phyloP scores from a whole-genome alignment of 2,329 filamentous ascomycete species.

The Trichophyton benhamiae region DNA sequence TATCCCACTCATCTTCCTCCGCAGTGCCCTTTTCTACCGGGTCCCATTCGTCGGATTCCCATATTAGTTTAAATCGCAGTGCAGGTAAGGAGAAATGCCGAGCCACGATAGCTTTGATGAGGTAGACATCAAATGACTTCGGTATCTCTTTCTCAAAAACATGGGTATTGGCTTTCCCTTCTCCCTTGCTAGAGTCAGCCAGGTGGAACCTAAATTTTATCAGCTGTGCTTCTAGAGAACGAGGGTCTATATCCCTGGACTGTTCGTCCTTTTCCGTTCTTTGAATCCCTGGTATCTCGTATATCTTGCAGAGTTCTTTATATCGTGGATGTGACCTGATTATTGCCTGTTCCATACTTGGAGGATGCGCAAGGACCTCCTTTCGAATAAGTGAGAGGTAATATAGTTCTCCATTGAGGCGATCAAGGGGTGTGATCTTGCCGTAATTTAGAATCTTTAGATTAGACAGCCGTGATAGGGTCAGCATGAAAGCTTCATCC shows the following conservation, averaged over 20 bases:
- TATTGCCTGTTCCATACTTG: slow-evolving; percentile 38
- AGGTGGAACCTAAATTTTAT: slow-evolving; percentile 52
- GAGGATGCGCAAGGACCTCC: slow-evolving; percentile 45
- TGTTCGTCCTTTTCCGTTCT: slow-evolving; percentile 33
- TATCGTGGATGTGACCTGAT: slow-evolving; percentile 59
- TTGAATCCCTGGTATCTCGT: slow-evolving; percentile 58
- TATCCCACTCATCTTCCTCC: slow-evolving; percentile 40
- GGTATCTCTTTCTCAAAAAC: slow-evolving; percentile 47
- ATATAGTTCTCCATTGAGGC: slow-evolving; percentile 81
- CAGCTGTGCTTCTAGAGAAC: slow-evolving; percentile 69
- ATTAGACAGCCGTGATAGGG: slow-evolving; percentile 58
- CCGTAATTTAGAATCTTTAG: slow-evolving; percentile 51
- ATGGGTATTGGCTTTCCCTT: slow-evolving; percentile 10
- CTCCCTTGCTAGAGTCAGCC: slow-evolving; percentile 4
- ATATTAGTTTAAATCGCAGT: slow-evolving; percentile 55
- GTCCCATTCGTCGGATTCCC: slow-evolving; percentile 88
- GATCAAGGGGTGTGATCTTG: slow-evolving; percentile 57
- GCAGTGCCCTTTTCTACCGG: slow-evolving; percentile 55
- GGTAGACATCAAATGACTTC: slow-evolving; percentile 66
- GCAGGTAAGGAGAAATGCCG: slow-evolving; percentile 56
- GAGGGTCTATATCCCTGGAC: slow-evolving; percentile 46
- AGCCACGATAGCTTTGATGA: slow-evolving; percentile 64
- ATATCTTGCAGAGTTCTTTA: slow-evolving; percentile 56
- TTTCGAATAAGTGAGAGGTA: slow-evolving; percentile 75
- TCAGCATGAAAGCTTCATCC: slow-evolving; percentile 83